Conservation (phyloP, 805 yeast species). For the Peterozyma toletana region DNA sequence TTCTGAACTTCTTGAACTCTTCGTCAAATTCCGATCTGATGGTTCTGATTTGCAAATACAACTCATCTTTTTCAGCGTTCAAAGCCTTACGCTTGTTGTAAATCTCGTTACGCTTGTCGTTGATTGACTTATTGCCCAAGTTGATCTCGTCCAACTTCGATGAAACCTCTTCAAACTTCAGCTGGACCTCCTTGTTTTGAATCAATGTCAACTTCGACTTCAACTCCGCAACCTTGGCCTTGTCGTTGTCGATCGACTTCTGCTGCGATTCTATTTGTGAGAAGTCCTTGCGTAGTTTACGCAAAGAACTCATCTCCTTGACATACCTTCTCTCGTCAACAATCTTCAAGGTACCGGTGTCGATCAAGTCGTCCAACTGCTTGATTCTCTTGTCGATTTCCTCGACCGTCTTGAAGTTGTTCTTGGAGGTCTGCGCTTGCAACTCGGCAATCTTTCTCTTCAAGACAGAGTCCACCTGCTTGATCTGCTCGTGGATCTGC, state of each 20-base stretch:
- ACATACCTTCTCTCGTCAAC: conserved; percentile 86
- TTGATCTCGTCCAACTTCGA: conserved; percentile 64
- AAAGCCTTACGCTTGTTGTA: conserved; percentile 60
- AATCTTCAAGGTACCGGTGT: conserved; percentile 71
- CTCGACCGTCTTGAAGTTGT: conserved; percentile 55
- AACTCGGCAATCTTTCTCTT: conserved; percentile 74
- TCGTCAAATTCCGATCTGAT: conserved; percentile 70
- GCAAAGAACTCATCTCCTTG: conserved; percentile 77
- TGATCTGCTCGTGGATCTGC: conserved; percentile 53
- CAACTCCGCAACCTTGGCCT: conserved; percentile 65
- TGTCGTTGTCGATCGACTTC: conserved; percentile 72
- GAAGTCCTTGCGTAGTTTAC: conserved; percentile 77
- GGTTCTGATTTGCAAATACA: conserved; percentile 59
- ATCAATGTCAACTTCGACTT: conserved; percentile 54
- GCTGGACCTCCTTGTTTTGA: conserved; percentile 59
- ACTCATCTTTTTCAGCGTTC: conserved; percentile 60
- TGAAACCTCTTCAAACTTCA: conserved; percentile 61
- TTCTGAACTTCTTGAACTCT: conserved; percentile 65
- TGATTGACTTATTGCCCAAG: conserved; percentile 48
- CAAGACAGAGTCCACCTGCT: conserved; percentile 57
- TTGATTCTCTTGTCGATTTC: conserved; percentile 65
- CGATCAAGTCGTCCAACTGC: conserved; percentile 66
- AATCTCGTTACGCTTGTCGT: conserved; percentile 59
- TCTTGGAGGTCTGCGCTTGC: conserved; percentile 62
- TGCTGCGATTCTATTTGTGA: conserved; percentile 67